Conservation (phyloP, 129 eudicot genomes). For the Dittrichia graveolens region DNA sequence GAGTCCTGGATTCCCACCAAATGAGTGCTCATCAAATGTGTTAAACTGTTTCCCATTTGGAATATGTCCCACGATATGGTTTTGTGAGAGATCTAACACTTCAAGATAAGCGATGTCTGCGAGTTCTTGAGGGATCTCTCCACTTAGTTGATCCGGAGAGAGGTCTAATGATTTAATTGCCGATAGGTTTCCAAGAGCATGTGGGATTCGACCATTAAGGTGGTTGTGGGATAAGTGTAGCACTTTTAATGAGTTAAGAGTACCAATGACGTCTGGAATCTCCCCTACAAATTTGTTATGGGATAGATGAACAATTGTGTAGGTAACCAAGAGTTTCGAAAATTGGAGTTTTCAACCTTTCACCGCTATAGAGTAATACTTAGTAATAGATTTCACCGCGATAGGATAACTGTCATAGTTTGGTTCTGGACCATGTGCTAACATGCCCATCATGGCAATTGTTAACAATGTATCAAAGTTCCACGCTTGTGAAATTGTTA, state of each 20-base stretch:
- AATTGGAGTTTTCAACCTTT: conserved; percentile 11
- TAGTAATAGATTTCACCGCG: too few species aligned
- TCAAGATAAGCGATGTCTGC: conserved; percentile 22
- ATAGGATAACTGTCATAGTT: too few species aligned
- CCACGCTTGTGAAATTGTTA: conserved; percentile 22
- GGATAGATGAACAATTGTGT: conserved; percentile 1
- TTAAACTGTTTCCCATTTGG: conserved; percentile 20
- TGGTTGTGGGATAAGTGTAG: conserved; percentile 42
- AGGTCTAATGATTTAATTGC: conserved; percentile 43
- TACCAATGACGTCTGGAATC: conserved; percentile 34
- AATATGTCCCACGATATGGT: conserved; percentile 25
- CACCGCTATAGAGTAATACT: conserved; percentile 7
- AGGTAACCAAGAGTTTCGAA: conserved; percentile 1
- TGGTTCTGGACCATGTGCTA: not conserved
- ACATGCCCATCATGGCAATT: conserved; percentile 27
- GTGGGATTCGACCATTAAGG: conserved; percentile 40
- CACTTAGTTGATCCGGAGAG: conserved; percentile 33
- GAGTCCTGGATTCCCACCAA: conserved; percentile 1
- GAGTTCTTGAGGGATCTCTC: conserved; percentile 33
- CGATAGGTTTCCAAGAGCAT: conserved; percentile 28
- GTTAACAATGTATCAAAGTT: conserved; percentile 24
- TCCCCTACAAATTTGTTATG: conserved; percentile 1
- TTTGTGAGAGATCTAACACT: conserved; percentile 38
- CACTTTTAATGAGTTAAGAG: conserved; percentile 9
- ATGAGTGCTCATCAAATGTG: conserved; percentile 18